A percentile compares a stretch with the other conserved stretches of the same genome.
These are phyloP conservation scores for Glaciozyma martinii DNA, from an alignment of 768 basidiomycete genomes.

Conservation along the genomic window DNA sequence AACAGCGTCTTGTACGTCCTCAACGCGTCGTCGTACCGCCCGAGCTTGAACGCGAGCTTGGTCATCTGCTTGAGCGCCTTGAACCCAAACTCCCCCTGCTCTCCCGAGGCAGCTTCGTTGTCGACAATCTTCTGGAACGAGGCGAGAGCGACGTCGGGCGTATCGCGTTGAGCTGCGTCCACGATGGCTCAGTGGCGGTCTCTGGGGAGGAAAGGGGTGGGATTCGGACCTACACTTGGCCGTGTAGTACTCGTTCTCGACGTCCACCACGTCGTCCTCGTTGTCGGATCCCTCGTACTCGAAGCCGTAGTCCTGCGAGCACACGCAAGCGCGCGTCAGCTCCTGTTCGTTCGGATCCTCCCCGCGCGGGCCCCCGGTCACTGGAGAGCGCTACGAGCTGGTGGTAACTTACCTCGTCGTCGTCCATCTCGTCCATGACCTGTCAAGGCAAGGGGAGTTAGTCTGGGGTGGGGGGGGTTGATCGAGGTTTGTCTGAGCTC, in stretches of 20 bases:
- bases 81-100: conserved; percentile 81
- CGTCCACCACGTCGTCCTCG: conserved; percentile 69
- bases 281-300: conserved; percentile 87
- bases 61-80: conserved; percentile 97
- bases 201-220: no score
- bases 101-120: conserved; percentile 82
- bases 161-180: conserved; percentile 46
- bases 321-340: neutral
- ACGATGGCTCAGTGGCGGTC: neutral
- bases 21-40: conserved; percentile 70
- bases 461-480: no score
- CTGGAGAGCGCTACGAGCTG: no score
- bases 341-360: neutral
- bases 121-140: conserved; percentile 83
- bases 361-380: no score
- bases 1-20: conserved; percentile 75
- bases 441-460: no score
- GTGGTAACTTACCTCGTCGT: no score
- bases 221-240: conserved; percentile 64
- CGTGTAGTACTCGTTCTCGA: conserved; percentile 97
- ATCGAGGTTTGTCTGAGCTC: no score
- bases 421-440: no score
- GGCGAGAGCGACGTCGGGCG: conserved; percentile 79
- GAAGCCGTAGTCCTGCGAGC: conserved; percentile 75
- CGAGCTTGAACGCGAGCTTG: conserved; percentile 74